Percentiles rank a stretch among this genome's conserved stretches.
phyloP scores from a whole-genome alignment of 2,329 filamentous ascomycete species.

The Thelonectria blattea region DNA sequence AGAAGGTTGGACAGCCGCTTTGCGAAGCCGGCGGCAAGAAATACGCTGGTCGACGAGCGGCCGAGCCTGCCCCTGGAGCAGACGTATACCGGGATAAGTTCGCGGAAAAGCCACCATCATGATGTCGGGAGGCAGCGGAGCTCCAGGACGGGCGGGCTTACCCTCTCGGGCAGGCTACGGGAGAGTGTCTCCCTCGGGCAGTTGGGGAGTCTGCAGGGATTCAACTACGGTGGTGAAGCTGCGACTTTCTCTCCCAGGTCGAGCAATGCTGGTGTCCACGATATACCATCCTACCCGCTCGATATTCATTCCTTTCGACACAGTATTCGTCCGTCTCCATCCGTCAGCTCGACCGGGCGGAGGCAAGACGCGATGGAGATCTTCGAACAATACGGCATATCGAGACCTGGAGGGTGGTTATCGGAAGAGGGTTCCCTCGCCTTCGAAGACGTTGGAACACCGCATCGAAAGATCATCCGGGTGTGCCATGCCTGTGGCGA shows the following conservation, averaged over 20 bases:
- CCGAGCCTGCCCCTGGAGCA: constrained; percentile 29
- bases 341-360: constrained; percentile 44
- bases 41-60: constrained; percentile 29
- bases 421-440: constrained; percentile 45
- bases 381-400: constrained; percentile 54
- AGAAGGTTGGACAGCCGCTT: constrained; percentile 35
- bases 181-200: constrained; percentile 22
- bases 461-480: constrained; percentile 39
- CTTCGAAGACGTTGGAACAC: constrained; percentile 24
- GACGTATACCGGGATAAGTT: constrained; percentile 28
- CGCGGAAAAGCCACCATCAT: constrained; percentile 20
- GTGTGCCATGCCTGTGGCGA: constrained; percentile 59
- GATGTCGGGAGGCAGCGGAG: neutral
- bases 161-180: constrained; percentile 10
- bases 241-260: neutral
- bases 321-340: constrained; percentile 27
- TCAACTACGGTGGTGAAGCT: constrained; percentile 2
- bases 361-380: constrained; percentile 53
- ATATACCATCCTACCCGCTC: constrained; percentile 9
- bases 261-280: constrained; percentile 8
- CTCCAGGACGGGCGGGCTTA: constrained; percentile 6
- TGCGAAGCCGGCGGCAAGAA: constrained; percentile 37
- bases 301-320: neutral
- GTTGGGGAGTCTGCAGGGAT: neutral
- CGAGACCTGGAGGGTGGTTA: constrained; percentile 53